Conservation (phyloP, 306 rosid species). For the Vachellia pachyceras region DNA sequence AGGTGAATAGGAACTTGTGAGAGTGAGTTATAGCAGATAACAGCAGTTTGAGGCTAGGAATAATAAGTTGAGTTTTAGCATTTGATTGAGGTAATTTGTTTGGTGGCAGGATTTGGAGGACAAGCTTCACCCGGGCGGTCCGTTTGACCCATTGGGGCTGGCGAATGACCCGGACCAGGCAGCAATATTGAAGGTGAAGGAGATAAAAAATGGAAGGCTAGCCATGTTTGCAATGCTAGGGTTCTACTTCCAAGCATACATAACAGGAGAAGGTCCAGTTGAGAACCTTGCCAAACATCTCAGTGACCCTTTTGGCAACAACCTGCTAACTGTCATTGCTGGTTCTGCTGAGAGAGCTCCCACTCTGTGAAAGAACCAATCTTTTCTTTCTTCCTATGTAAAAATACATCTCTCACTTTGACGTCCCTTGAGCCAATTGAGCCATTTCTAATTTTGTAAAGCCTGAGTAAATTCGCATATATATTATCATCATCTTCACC, state of each 20-base stretch:
- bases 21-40: too few relatives aligned
- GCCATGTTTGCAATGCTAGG: constrained; percentile 99
- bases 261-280: constrained; percentile 98
- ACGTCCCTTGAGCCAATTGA: background rate
- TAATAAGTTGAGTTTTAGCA: background rate
- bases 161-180: constrained; percentile 98
- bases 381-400: constrained; percentile 27
- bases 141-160: constrained; percentile 92
- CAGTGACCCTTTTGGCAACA: constrained; percentile 98
- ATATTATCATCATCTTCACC: background rate
- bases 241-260: constrained; percentile 90
- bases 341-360: constrained; percentile 87
- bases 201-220: constrained; percentile 94
- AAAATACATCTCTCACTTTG: constrained; percentile 53
- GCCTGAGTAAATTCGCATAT: constrained; percentile 2
- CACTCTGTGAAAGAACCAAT: constrained; percentile 63
- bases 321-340: constrained; percentile 88
- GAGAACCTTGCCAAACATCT: constrained; percentile 97
- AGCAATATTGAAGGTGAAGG: constrained; percentile 93
- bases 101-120: constrained; percentile 77
- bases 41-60: background rate
- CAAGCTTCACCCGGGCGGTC: constrained; percentile 99
- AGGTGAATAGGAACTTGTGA: too few relatives aligned
- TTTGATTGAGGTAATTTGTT: constrained; percentile 19
- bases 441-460: constrained; percentile 6